phyloP scores from a whole-genome alignment of 2,329 filamentous ascomycete genomes.

The Coleophoma crateriformis region DNA sequence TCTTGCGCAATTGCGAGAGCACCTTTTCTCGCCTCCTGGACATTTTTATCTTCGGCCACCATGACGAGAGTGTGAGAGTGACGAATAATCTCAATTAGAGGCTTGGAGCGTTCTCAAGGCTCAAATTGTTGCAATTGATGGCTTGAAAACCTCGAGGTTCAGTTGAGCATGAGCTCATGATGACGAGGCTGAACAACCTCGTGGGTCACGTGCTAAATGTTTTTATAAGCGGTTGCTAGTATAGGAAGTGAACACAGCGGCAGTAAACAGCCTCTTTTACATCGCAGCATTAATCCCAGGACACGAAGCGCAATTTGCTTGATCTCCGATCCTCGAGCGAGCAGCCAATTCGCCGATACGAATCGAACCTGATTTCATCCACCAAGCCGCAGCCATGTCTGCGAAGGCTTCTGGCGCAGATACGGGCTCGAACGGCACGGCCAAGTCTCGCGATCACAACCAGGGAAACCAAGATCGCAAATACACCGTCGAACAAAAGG shows the following conservation, averaged over 20 bases:
- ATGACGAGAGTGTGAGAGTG: conserved; percentile 8
- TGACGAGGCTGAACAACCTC: background rate
- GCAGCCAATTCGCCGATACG: too few relatives aligned
- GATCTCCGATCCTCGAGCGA: too few relatives aligned
- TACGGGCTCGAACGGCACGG: conserved; percentile 26
- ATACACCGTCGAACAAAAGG: conserved; percentile 86
- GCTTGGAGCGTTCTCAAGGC: background rate
- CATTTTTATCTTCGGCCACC: conserved; percentile 14
- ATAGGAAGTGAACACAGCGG: background rate
- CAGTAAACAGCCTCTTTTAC: background rate
- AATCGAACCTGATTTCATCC: too few relatives aligned
- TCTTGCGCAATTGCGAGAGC: conserved; percentile 38
- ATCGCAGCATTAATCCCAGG: too few relatives aligned
- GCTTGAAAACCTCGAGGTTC: too few relatives aligned
- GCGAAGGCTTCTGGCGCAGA: conserved; percentile 36
- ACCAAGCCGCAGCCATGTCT: conserved; percentile 19
- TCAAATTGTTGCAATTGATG: too few relatives aligned
- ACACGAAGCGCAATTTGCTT: too few relatives aligned
- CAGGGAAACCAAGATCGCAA: conserved; percentile 57
- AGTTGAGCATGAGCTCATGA: background rate
- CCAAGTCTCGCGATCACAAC: conserved; percentile 42
- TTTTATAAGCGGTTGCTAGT: background rate
- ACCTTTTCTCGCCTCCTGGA: conserved; percentile 29
- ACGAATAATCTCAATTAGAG: background rate
- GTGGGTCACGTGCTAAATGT: background rate